phyloP scores from a whole-genome alignment of 768 basidiomycete species.

The Russula earlei region DNA sequence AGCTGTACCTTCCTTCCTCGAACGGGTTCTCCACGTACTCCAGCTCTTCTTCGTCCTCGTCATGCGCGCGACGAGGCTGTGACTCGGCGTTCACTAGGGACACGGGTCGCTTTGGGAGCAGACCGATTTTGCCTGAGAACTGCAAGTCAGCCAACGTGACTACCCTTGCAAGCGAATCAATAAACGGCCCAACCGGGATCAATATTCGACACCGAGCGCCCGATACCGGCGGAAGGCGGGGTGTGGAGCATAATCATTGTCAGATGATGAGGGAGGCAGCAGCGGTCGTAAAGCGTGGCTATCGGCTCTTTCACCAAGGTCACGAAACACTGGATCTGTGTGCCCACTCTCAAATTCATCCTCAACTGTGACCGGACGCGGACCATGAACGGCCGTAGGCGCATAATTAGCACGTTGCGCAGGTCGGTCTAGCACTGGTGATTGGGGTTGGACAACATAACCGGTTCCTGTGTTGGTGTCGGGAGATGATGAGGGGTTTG shows the following conservation, averaged over 20 bases:
- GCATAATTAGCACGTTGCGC: constrained; percentile 17
- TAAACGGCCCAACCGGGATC: constrained; percentile 13
- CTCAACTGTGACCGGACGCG: not conserved
- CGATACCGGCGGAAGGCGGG: constrained; percentile 1
- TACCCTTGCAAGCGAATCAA: too few species aligned
- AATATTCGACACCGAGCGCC: constrained; percentile 11
- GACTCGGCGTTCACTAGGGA: constrained; percentile 17
- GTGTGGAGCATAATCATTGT: not conserved
- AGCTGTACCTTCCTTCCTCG: constrained; percentile 18
- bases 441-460: not conserved
- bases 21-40: constrained; percentile 24
- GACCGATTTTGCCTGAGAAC: constrained; percentile 20
- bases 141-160: not conserved
- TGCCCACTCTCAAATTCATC: not conserved
- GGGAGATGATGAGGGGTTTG: not conserved
- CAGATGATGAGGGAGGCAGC: not conserved
- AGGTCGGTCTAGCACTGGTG: constrained; percentile 12
- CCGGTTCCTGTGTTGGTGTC: not conserved
- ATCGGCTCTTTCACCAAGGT: not conserved
- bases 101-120: constrained; percentile 25
- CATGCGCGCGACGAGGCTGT: not conserved
- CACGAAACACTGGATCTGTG: not conserved
- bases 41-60: constrained; percentile 19
- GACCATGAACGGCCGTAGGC: not conserved
- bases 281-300: not conserved